phyloP scores from a whole-genome alignment of 768 basidiomycete species.

The Heimioporus sp. region DNA sequence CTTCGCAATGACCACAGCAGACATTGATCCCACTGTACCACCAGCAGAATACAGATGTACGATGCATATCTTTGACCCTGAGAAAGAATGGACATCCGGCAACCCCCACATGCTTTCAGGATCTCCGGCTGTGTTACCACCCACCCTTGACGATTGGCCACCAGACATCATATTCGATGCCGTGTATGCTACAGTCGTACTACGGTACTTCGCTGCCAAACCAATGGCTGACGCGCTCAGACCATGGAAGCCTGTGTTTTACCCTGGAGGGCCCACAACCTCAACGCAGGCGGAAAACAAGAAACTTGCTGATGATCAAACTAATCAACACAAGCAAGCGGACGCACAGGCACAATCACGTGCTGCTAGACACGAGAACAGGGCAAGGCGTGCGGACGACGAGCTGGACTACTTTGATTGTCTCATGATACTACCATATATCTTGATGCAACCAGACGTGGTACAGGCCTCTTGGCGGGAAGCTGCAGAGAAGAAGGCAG shows the following conservation, averaged over 20 bases:
- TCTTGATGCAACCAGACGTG: no score
- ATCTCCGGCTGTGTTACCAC: background rate
- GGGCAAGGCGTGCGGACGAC: no score
- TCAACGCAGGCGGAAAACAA: no score
- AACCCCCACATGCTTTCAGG: background rate
- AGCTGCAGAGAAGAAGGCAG: no score
- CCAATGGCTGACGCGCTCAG: background rate
- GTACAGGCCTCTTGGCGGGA: no score
- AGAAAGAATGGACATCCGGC: background rate
- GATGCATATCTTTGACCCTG: background rate
- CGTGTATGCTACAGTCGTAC: background rate
- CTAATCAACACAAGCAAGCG: no score
- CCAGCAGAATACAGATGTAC: background rate
- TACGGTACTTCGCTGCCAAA: background rate
- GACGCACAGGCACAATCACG: no score
- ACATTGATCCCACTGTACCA: background rate
- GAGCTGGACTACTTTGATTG: no score
- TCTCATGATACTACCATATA: no score
- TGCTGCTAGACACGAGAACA: no score
- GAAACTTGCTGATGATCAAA: no score
- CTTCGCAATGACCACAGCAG: slow-evolving; percentile 3
- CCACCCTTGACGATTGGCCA: background rate
- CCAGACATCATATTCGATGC: slow-evolving; percentile 6
- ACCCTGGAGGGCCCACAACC: background rate
- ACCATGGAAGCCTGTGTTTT: background rate